Evolutionary conservation across 805 yeast genomes (phyloP).

Genomic region (Metschnikowia aberdeeniae): DNA sequence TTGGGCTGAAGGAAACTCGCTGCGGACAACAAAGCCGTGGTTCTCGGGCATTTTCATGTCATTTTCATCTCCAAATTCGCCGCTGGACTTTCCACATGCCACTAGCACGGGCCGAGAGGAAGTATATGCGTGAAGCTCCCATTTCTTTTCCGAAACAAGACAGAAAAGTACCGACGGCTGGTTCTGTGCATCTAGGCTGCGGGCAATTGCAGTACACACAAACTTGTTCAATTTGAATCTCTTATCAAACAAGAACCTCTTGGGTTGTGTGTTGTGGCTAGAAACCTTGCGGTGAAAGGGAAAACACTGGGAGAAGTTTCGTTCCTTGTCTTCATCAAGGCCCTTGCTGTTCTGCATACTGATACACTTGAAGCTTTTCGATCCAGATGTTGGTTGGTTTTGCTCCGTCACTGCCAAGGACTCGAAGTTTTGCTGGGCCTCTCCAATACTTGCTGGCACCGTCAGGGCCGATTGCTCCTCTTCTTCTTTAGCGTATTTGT

Average conservation of each 20-base stretch:
- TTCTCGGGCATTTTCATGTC: constrained; percentile 16
- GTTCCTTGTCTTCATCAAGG: constrained; percentile 48
- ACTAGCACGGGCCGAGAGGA: constrained; percentile 47
- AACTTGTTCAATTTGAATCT: constrained; percentile 22
- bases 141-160: constrained; percentile 59
- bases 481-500: constrained; percentile 40
- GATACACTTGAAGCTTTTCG: no score
- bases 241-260: constrained; percentile 28
- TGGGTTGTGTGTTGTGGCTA: constrained; percentile 50
- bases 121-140: constrained; percentile 64
- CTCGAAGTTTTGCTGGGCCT: neutral
- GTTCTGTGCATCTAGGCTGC: constrained; percentile 35
- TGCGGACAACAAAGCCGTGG: constrained; percentile 25
- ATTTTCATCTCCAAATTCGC: constrained; percentile 57
- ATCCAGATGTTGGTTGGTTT: no score
- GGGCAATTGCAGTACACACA: constrained; percentile 28
- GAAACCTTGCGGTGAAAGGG: constrained; percentile 69
- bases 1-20: constrained; percentile 22
- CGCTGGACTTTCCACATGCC: constrained; percentile 66
- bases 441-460: neutral
- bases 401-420: neutral
- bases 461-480: neutral
- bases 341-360: neutral
- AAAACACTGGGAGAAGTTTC: constrained; percentile 70
- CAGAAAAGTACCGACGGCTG: constrained; percentile 64